A percentile compares a stretch with the other conserved stretches of the same genome.
Conservation (phyloP, 2,329 filamentous ascomycete species). For the Fulvia fulva region DNA sequence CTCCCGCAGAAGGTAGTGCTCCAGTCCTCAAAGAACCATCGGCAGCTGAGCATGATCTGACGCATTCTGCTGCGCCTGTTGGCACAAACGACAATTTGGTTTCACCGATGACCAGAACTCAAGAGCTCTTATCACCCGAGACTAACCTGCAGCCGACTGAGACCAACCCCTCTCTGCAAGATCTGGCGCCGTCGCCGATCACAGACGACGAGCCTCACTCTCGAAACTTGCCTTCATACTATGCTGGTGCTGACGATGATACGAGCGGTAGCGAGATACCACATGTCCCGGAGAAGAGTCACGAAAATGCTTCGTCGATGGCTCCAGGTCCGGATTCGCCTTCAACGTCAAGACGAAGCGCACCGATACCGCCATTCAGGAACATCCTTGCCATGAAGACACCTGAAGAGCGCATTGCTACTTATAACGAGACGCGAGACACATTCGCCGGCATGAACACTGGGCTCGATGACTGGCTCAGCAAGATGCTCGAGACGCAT, state of each 20-base stretch:
- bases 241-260: slow-evolving; percentile 12
- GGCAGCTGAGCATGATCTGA: background rate
- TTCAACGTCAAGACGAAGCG: slow-evolving; percentile 7
- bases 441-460: slow-evolving; percentile 70
- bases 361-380: slow-evolving; percentile 59
- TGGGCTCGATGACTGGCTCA: slow-evolving; percentile 63
- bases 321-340: slow-evolving; percentile 5
- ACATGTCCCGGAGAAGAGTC: slow-evolving; percentile 9
- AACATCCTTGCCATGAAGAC: slow-evolving; percentile 71
- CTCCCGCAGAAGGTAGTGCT: slow-evolving; percentile 1
- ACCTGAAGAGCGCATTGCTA: slow-evolving; percentile 64
- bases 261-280: slow-evolving; percentile 1
- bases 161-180: slow-evolving; percentile 11
- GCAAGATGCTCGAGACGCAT: slow-evolving; percentile 45
- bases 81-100: slow-evolving; percentile 1
- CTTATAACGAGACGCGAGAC: slow-evolving; percentile 67
- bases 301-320: slow-evolving; percentile 10
- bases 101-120: slow-evolving; percentile 21
- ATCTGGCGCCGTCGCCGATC: slow-evolving; percentile 24
- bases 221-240: slow-evolving; percentile 16
- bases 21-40: background rate
- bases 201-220: slow-evolving; percentile 14
- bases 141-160: slow-evolving; percentile 12
- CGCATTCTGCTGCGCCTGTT: background rate
- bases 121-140: slow-evolving; percentile 20